phyloP scores from a whole-genome alignment of 495 filamentous ascomycete genomes.

The Daldinia loculata region DNA sequence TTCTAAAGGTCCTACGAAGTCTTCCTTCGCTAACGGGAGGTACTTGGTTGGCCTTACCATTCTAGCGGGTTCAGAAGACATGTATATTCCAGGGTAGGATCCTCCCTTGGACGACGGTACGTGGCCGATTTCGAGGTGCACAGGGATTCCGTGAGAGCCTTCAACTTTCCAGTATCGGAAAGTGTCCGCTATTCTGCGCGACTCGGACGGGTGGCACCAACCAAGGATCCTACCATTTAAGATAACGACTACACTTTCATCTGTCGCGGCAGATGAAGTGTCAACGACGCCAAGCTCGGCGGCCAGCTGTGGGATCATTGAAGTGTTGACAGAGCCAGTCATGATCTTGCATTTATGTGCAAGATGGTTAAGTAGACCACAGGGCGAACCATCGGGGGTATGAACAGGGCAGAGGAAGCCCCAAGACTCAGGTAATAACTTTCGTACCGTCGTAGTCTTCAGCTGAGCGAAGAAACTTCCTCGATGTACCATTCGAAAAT shows the following conservation, averaged over 20 bases:
- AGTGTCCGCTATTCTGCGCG: conserved; percentile 79
- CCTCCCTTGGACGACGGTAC: conserved; percentile 86
- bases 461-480: conserved; percentile 98
- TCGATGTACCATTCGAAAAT: conserved; percentile 99
- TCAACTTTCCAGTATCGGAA: conserved; percentile 96
- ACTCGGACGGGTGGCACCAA: conserved; percentile 85
- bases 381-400: conserved; percentile 94
- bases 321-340: conserved; percentile 73
- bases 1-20: conserved; percentile 91
- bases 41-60: conserved; percentile 95
- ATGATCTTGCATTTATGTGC: conserved; percentile 93
- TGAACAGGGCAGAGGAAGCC: conserved; percentile 97
- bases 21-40: conserved; percentile 80
- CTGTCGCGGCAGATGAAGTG: conserved; percentile 74
- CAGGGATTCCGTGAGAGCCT: conserved; percentile 82
- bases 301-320: conserved; percentile 73
- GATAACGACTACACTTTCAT: conserved; percentile 86
- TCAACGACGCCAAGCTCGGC: conserved; percentile 78
- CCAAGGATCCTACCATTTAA: conserved; percentile 90
- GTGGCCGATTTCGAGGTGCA: conserved; percentile 89
- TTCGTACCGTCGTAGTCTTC: conserved; percentile 96
- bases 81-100: conserved; percentile 94
- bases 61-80: conserved; percentile 82
- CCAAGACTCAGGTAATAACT: conserved; percentile 96
- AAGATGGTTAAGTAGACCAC: conserved; percentile 93